A percentile compares a stretch with the other conserved stretches of the same genome.
Conservation (phyloP, 768 basidiomycete species). For the Hebeloma cylindrosporum region DNA sequence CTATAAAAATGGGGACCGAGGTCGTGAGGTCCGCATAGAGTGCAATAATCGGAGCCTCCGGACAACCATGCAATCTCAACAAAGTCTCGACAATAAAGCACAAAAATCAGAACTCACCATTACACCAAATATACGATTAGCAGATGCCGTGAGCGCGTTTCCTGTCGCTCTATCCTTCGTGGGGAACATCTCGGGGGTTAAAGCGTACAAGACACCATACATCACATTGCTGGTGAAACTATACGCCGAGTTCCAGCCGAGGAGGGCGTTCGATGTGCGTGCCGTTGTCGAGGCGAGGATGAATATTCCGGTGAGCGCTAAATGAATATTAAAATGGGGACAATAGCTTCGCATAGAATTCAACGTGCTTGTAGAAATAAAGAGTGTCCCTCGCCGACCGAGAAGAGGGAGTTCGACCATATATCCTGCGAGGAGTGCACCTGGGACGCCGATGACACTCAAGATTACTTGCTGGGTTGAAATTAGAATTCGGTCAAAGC, state of each 20-base stretch:
- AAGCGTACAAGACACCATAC: slow-evolving; percentile 74
- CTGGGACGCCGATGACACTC: slow-evolving; percentile 66
- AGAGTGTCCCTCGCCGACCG: slow-evolving; percentile 67
- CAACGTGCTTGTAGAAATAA: slow-evolving; percentile 62
- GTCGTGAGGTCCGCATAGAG: slow-evolving; percentile 62
- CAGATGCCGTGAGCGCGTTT: slow-evolving; percentile 62
- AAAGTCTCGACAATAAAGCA: neutral
- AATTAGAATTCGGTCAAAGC: neutral
- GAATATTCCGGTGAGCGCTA: slow-evolving; percentile 73
- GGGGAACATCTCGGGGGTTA: slow-evolving; percentile 70
- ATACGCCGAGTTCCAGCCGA: slow-evolving; percentile 83
- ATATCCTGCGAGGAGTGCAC: slow-evolving; percentile 70
- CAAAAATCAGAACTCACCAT: slow-evolving; percentile 45
- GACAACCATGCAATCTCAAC: neutral
- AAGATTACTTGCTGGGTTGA: slow-evolving; percentile 62
- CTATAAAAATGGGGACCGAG: slow-evolving; percentile 68
- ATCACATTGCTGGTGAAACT: slow-evolving; percentile 61
- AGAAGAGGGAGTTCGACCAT: slow-evolving; percentile 63
- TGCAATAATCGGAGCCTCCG: slow-evolving; percentile 66
- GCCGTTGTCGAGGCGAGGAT: slow-evolving; percentile 77
- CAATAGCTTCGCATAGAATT: slow-evolving; percentile 11
- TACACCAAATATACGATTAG: slow-evolving; percentile 71
- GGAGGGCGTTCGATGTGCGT: slow-evolving; percentile 60
- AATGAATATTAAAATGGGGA: slow-evolving; percentile 25
- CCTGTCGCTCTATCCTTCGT: slow-evolving; percentile 76